A percentile compares a stretch with the other conserved stretches of the same genome.
phyloP scores from a whole-genome alignment of 352 stramenopile species.

The Phytophthora agathidicida region DNA sequence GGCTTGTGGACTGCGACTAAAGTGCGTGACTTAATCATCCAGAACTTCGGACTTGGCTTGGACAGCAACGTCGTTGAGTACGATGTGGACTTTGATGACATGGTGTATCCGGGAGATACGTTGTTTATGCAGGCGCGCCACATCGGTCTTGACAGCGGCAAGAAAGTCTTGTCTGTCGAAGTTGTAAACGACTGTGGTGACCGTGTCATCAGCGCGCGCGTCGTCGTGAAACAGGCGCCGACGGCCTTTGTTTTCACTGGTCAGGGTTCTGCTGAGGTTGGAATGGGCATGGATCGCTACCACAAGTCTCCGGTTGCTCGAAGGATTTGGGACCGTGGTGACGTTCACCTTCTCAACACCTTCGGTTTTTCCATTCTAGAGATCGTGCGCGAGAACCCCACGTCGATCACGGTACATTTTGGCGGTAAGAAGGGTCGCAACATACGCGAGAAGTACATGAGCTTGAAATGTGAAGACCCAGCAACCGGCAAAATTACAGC shows the following conservation, averaged over 20 bases:
- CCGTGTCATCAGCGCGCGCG: constrained; percentile 71
- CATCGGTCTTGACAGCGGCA: constrained; percentile 62
- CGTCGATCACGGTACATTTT: constrained; percentile 87
- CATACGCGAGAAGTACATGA: constrained; percentile 90
- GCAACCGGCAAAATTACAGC: constrained; percentile 54
- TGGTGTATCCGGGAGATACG: constrained; percentile 87
- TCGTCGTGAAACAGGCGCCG: constrained; percentile 66
- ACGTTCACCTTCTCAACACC: constrained; percentile 67
- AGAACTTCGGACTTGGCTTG: constrained; percentile 51
- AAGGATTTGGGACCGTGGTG: constrained; percentile 83
- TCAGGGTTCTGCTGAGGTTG: constrained; percentile 80
- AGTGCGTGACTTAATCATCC: constrained; percentile 68
- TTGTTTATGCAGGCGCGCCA: constrained; percentile 83
- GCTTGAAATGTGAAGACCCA: constrained; percentile 69
- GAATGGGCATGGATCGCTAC: constrained; percentile 91
- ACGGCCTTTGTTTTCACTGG: constrained; percentile 90
- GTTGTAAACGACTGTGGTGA: constrained; percentile 76
- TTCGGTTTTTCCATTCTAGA: constrained; percentile 91
- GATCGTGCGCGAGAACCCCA: constrained; percentile 88
- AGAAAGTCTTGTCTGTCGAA: constrained; percentile 73
- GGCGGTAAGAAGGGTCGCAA: constrained; percentile 75
- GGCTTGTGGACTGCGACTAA: constrained; percentile 89
- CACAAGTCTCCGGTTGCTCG: constrained; percentile 67
- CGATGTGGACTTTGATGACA: constrained; percentile 84
- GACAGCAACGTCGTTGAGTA: constrained; percentile 79